Conservation (phyloP, 208 protist genomes). For the Paratrypanosoma confusum region DNA sequence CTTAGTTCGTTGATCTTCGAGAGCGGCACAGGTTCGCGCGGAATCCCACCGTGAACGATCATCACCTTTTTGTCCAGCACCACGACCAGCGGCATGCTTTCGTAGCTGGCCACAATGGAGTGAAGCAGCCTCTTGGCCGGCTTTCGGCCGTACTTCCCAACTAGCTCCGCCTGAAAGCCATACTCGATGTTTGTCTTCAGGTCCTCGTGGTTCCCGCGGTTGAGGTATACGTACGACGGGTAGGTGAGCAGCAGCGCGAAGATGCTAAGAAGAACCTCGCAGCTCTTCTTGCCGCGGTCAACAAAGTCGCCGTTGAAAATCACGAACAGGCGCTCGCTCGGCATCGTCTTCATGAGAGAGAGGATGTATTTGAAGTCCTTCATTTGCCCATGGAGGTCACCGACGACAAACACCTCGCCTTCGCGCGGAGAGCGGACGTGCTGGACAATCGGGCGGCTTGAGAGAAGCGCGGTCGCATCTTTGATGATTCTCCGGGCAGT, state of each 20-base stretch:
- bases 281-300: conserved; percentile 95
- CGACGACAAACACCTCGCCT: conserved; percentile 66
- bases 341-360: conserved; percentile 28
- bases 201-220: conserved; percentile 91
- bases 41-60: conserved; percentile 96
- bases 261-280: conserved; percentile 87
- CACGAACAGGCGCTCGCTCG: conserved; percentile 52
- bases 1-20: conserved; percentile 78
- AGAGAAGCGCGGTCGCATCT: conserved; percentile 41
- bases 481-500: conserved; percentile 31
- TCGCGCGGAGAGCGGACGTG: conserved; percentile 34
- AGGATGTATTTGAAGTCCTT: conserved; percentile 73
- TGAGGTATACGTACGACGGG: conserved; percentile 74
- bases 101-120: conserved; percentile 75
- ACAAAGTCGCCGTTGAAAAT: conserved; percentile 99
- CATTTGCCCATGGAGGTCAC: conserved; percentile 84
- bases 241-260: conserved; percentile 70
- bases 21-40: conserved; percentile 74
- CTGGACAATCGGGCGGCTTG: conserved; percentile 24
- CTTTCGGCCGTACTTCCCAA: conserved; percentile 53
- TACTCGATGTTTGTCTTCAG: conserved; percentile 73
- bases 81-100: conserved; percentile 72
- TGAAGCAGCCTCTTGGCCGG: conserved; percentile 29
- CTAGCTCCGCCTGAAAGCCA: conserved; percentile 58
- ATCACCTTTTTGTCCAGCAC: conserved; percentile 90